Evolutionary conservation across 257 asterid species (phyloP).

Genomic region (Salvia miltiorrhiza): DNA sequence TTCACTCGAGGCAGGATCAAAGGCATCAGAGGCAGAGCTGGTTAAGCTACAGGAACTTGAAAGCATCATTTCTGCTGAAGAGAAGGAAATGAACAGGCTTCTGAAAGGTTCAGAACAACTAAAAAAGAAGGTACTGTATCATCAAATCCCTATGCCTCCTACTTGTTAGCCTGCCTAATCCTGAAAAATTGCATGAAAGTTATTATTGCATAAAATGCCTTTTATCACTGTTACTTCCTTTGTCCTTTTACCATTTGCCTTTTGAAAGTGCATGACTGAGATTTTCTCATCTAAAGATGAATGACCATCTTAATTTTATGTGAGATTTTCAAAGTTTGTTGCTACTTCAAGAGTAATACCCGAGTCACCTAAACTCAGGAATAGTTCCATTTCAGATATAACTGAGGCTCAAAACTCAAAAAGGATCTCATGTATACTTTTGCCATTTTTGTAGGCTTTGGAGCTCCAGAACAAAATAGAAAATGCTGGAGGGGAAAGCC

Average conservation of each 20-base stretch:
- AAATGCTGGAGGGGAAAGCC: slow-evolving; percentile 91
- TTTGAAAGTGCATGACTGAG: neutral
- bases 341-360: neutral
- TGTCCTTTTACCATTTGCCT: neutral
- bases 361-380: neutral
- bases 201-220: neutral
- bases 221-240: neutral
- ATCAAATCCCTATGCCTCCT: neutral
- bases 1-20: slow-evolving; percentile 63
- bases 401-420: neutral
- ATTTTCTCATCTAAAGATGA: neutral
- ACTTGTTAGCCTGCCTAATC: neutral
- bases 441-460: slow-evolving; percentile 47
- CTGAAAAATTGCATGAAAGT: neutral
- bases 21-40: slow-evolving; percentile 67
- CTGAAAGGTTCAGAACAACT: slow-evolving; percentile 67
- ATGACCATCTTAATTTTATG: neutral
- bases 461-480: slow-evolving; percentile 90
- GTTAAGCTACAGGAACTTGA: slow-evolving; percentile 62
- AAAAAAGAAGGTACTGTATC: slow-evolving; percentile 69
- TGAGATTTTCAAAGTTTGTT: neutral
- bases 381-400: neutral
- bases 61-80: slow-evolving; percentile 59
- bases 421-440: neutral
- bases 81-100: slow-evolving; percentile 73